These are phyloP conservation scores for Crucihimalaya himalaica DNA, from an alignment of 345 rosid genomes.

Conservation along the genomic window DNA sequence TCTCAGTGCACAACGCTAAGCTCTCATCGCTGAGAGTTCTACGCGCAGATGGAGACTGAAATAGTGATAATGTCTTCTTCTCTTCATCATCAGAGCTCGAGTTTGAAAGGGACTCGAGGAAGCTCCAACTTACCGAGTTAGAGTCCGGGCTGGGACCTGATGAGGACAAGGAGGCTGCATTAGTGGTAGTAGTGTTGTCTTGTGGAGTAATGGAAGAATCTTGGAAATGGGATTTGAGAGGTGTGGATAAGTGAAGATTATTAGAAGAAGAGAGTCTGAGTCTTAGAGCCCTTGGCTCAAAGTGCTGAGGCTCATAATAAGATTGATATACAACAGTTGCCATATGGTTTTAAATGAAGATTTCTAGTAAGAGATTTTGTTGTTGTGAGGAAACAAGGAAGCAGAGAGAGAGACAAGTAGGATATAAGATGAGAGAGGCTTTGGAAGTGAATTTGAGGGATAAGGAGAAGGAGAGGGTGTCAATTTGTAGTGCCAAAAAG, in stretches of 20 bases:
- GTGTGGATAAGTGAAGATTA: slow-evolving; percentile 38
- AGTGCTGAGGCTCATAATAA: slow-evolving; percentile 54
- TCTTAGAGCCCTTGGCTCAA: slow-evolving; percentile 58
- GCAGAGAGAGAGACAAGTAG: slow-evolving; percentile 14
- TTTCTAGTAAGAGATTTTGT: slow-evolving; percentile 14
- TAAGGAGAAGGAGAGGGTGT: slow-evolving; percentile 35
- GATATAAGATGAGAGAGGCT: slow-evolving; percentile 18
- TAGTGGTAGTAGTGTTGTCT: slow-evolving; percentile 1
- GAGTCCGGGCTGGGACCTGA: slow-evolving; percentile 36
- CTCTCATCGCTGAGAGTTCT: slow-evolving; percentile 62
- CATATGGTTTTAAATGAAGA: slow-evolving; percentile 41
- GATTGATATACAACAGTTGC: slow-evolving; percentile 71
- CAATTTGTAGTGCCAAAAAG: slow-evolving; percentile 42
- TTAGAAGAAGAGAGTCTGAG: slow-evolving; percentile 58
- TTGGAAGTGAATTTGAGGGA: slow-evolving; percentile 46
- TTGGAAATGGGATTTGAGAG: slow-evolving; percentile 41
- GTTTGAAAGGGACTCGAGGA: slow-evolving; percentile 49
- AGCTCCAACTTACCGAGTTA: slow-evolving; percentile 53
- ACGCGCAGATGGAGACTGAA: slow-evolving; percentile 49
- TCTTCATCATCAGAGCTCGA: slow-evolving; percentile 32
- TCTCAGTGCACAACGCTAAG: slow-evolving; percentile 82
- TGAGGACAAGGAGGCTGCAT: slow-evolving; percentile 39
- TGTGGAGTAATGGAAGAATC: slow-evolving; percentile 41
- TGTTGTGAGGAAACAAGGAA: slow-evolving; percentile 22
- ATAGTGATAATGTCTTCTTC: slow-evolving; percentile 24